Conservation (phyloP, 768 basidiomycete genomes). For the Pilatotrama ljubarskyi region DNA sequence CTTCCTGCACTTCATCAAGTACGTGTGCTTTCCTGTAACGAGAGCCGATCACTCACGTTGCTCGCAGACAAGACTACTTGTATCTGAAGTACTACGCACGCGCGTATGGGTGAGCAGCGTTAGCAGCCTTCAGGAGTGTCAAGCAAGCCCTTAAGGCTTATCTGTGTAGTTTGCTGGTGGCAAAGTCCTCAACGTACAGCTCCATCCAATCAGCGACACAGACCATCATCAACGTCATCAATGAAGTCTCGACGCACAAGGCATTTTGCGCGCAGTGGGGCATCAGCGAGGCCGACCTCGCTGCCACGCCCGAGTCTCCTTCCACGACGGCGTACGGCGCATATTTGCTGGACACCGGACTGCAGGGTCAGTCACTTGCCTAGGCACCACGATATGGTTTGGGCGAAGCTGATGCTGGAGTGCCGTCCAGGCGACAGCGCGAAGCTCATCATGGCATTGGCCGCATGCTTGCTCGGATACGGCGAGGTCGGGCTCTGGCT, state of each 20-base stretch:
- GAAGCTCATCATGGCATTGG: slow-evolving; percentile 76
- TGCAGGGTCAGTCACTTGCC: slow-evolving; percentile 49
- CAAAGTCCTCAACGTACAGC: slow-evolving; percentile 68
- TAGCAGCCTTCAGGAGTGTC: not conserved
- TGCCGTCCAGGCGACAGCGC: slow-evolving; percentile 73
- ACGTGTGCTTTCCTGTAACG: slow-evolving; percentile 21
- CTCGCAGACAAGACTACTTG: slow-evolving; percentile 71
- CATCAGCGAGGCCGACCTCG: slow-evolving; percentile 59
- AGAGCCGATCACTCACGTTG: not conserved
- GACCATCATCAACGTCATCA: slow-evolving; percentile 62
- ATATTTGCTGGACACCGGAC: slow-evolving; percentile 77
- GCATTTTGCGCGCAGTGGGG: slow-evolving; percentile 72
- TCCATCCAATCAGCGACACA: slow-evolving; percentile 63
- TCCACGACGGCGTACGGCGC: slow-evolving; percentile 85
- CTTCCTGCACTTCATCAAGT: slow-evolving; percentile 89
- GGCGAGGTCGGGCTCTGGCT: slow-evolving; percentile 91
- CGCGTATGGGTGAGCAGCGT: slow-evolving; percentile 69
- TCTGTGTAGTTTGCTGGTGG: slow-evolving; percentile 61
- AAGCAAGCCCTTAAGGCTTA: no score
- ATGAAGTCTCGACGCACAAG: slow-evolving; percentile 73
- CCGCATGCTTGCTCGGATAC: slow-evolving; percentile 87
- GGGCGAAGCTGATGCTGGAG: not conserved
- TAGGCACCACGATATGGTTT: not conserved
- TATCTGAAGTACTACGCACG: slow-evolving; percentile 85
- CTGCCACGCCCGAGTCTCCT: slow-evolving; percentile 60